Base-by-base conservation (phyloP, 176 grass and related monocot species). In the Saccharum spontaneum region DNA sequence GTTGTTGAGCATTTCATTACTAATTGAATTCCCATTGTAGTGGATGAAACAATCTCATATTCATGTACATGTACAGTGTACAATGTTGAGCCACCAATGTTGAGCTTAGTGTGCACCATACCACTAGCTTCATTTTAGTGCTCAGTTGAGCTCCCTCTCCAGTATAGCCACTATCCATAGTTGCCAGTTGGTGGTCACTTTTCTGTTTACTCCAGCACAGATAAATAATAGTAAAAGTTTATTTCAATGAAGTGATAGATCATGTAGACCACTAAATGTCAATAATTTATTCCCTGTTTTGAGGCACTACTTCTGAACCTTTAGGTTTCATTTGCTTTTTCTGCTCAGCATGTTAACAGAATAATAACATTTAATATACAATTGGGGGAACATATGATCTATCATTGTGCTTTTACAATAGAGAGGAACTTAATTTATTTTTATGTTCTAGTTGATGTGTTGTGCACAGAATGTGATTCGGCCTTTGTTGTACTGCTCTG, bases 261-360 rank as follows among this genome's bases (percentile, higher is more conserved):
- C 48, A 69, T 87, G 80, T 77, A 73, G 75, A 83, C 68, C 66
- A 83, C 68, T 73, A 83, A 17, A 75, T 65, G 43, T 28, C 67
- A 83, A 79, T 74, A 45, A 90, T 79, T n/a, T 77, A 33, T 76
- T 73, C 30, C 44, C 31, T 34, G 62, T 63, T 79, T 62, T 70
- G 63, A 64, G 41, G 67, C 60, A 76, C 49, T 70, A 80, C 74
- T 61, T 69, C 68, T 87, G 17, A 23, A 20, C 18, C 17, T 11
- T 70, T 39, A 17, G 14, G 6, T 23, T 34, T 31, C 44, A 69
- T 76, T 57, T 79, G 15, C 26, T 6, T 17, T 49, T 15, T 82
- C 62, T 87, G 36, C 63, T 77, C 48, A 48, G 20, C 64, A 60
- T 82, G 64, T 69, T 59, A 40, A 69, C 67, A 84, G 18, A 77